A percentile compares a stretch with the other conserved stretches of the same genome.
phyloP scores from a whole-genome alignment of 2,329 filamentous ascomycete species.

The Cercospora sp. region DNA sequence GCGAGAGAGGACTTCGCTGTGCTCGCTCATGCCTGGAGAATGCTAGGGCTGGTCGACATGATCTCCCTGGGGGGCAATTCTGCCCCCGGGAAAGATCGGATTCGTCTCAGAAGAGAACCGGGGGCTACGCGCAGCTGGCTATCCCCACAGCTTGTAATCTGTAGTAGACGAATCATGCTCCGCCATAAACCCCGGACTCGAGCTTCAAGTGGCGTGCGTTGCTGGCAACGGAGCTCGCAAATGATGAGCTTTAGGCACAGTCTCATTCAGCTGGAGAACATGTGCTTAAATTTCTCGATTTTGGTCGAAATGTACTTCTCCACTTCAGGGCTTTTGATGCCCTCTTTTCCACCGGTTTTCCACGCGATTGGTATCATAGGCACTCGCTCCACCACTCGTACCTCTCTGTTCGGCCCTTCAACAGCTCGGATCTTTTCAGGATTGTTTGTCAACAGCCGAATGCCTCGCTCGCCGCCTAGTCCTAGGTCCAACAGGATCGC shows the following conservation, averaged over 20 bases:
- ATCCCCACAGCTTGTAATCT: neutral
- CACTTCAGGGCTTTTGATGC: slow-evolving; percentile 83
- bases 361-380: slow-evolving; percentile 95
- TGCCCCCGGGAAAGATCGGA: neutral
- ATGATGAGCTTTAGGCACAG: neutral
- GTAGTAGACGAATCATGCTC: neutral
- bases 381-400: slow-evolving; percentile 84
- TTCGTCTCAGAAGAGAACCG: neutral
- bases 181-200: neutral
- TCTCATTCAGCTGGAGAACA: slow-evolving; percentile 39
- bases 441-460: slow-evolving; percentile 90
- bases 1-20: neutral
- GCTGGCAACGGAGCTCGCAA: neutral
- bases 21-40: neutral
- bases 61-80: neutral
- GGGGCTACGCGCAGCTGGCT: neutral
- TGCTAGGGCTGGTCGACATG: neutral
- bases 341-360: slow-evolving; percentile 74
- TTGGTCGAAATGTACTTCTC: slow-evolving; percentile 95
- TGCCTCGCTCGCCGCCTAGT: slow-evolving; percentile 64
- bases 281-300: slow-evolving; percentile 57
- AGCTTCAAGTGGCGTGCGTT: neutral
- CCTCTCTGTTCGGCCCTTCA: slow-evolving; percentile 84
- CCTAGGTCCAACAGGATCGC: slow-evolving; percentile 89
- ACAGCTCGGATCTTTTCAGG: slow-evolving; percentile 95